These are phyloP conservation scores for Acanthamoeba sp. DNA, from an alignment of 208 protist species.

Conservation along the genomic window DNA sequence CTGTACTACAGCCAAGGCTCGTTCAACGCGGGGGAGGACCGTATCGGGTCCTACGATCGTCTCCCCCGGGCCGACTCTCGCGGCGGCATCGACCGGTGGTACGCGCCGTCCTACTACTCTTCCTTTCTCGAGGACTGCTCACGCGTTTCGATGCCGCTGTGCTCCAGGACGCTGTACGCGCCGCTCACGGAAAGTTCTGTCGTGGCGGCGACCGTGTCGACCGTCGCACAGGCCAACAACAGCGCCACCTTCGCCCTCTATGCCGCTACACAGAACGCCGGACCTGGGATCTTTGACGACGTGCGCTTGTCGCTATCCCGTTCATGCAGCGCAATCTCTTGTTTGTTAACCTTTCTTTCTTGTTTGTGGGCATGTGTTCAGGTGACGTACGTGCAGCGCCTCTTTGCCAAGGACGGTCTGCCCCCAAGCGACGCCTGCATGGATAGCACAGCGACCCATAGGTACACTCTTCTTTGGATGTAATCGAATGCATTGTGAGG, in stretches of 20 bases:
- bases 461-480: too few relatives aligned
- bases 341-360: neutral
- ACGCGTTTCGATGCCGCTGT: too few relatives aligned
- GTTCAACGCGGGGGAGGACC: neutral
- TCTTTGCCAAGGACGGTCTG: neutral
- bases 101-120: neutral
- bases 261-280: neutral
- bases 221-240: neutral
- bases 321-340: too few relatives aligned
- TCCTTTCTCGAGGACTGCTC: too few relatives aligned
- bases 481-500: too few relatives aligned
- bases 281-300: neutral
- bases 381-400: neutral
- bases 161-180: neutral
- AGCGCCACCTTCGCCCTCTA: constrained; percentile 1
- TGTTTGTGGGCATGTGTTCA: neutral
- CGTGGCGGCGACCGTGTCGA: neutral
- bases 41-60: neutral
- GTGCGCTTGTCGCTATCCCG: neutral
- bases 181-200: neutral
- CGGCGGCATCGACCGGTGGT: neutral
- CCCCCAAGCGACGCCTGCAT: neutral
- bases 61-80: neutral
- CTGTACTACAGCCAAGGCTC: constrained; percentile 14
- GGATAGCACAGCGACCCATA: neutral